A percentile compares a stretch with the other conserved stretches of the same genome.
Conservation (phyloP, 768 basidiomycete species). For the Collybia mongolica region DNA sequence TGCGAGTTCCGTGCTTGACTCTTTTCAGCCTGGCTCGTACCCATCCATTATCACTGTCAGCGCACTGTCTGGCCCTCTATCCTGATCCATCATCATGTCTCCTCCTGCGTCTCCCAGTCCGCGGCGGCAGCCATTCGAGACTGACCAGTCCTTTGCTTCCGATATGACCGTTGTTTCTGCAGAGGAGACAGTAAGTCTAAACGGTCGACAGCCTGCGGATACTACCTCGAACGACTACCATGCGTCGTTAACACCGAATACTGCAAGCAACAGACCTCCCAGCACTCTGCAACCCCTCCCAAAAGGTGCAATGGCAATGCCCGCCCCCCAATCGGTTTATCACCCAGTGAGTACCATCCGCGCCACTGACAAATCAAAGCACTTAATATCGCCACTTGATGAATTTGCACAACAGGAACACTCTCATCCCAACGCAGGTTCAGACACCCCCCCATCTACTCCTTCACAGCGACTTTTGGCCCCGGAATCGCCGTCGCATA, state of each 20-base stretch:
- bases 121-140: not conserved
- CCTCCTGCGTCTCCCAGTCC: not conserved
- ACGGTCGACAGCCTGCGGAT: not conserved
- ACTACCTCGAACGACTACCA: not conserved
- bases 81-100: conserved; percentile 2
- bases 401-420: conserved; percentile 1
- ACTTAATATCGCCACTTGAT: not conserved
- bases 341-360: not conserved
- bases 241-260: not conserved
- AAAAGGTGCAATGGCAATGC: conserved; percentile 15
- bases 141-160: conserved; percentile 1
- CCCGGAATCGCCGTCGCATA: conserved; percentile 8
- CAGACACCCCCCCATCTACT: conserved; percentile 14
- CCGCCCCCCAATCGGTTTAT: conserved; percentile 6
- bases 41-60: not conserved
- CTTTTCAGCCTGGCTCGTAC: not conserved
- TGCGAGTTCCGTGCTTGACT: not conserved
- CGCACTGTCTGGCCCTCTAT: not conserved
- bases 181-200: not conserved
- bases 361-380: not conserved
- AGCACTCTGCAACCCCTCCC: conserved; percentile 9
- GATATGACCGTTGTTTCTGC: not conserved
- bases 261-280: not conserved
- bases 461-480: conserved; percentile 13
- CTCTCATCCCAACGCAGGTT: not conserved